A percentile compares a stretch with the other conserved stretches of the same genome.
These are phyloP conservation scores for Mycena olivaceomarginata DNA, from an alignment of 768 basidiomycete species.

Conservation along the genomic window DNA sequence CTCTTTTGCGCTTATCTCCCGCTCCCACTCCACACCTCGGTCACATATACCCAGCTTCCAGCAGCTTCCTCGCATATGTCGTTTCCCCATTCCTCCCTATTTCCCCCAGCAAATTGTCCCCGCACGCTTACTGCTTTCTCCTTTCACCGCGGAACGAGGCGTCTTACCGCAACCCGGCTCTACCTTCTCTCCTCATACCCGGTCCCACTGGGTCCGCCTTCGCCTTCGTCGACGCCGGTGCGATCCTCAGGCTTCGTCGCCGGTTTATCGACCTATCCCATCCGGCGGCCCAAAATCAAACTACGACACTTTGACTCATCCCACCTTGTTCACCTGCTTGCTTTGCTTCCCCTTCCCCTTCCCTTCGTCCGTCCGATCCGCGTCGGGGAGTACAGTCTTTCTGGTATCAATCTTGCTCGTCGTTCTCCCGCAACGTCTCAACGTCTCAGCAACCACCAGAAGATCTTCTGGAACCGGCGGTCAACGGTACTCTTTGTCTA, in stretches of 20 bases:
- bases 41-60: constrained; percentile 8
- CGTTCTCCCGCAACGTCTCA: no score
- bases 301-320: neutral
- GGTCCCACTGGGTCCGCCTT: neutral
- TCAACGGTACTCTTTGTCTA: no score
- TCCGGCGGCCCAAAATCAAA: no score
- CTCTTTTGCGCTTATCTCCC: neutral
- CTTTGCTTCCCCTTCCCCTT: no score
- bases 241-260: neutral
- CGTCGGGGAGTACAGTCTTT: neutral
- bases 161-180: no score
- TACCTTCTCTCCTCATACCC: no score
- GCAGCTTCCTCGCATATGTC: neutral
- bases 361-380: neutral
- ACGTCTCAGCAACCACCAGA: no score
- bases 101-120: neutral
- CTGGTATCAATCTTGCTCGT: neutral
- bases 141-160: neutral
- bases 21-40: constrained; percentile 6
- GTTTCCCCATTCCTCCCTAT: neutral
- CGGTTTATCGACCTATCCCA: neutral
- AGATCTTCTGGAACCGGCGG: no score
- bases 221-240: constrained; percentile 6
- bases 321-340: neutral
- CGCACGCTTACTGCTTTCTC: no score